Conservation (phyloP, 176 grass and related monocot species). For the Bonia amplexicaulis region DNA sequence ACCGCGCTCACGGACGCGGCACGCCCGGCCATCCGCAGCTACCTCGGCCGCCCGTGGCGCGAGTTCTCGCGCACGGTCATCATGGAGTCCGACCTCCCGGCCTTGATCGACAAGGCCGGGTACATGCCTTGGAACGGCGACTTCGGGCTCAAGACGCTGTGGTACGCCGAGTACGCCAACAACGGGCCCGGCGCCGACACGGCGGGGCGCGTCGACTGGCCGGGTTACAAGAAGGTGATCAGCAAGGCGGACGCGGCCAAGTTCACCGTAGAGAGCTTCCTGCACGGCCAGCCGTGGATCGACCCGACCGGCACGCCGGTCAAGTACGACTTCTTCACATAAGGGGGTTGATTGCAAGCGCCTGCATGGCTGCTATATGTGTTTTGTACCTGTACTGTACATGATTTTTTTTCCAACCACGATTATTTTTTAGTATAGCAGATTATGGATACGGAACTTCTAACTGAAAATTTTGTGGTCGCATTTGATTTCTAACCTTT, state of each 20-base stretch:
- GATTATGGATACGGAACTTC: background rate
- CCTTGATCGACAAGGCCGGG: slow-evolving; percentile 58
- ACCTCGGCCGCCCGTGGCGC: slow-evolving; percentile 73
- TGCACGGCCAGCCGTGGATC: slow-evolving; percentile 66
- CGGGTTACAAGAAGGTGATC: slow-evolving; percentile 54
- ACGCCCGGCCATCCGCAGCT: slow-evolving; percentile 36
- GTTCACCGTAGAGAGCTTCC: slow-evolving; percentile 62
- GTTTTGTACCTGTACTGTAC: slow-evolving; percentile 35
- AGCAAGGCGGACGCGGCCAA: slow-evolving; percentile 35
- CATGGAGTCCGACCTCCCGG: slow-evolving; percentile 77
- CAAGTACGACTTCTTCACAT: slow-evolving; percentile 60
- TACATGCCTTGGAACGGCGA: slow-evolving; percentile 83
- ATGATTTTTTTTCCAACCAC: slow-evolving; percentile 10
- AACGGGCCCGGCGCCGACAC: slow-evolving; percentile 49
- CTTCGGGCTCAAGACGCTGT: slow-evolving; percentile 66
- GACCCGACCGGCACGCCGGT: slow-evolving; percentile 54
- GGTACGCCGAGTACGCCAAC: slow-evolving; percentile 73
- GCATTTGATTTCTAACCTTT: background rate
- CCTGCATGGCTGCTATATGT: background rate
- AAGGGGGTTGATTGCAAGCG: background rate
- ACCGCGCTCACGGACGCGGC: slow-evolving; percentile 18
- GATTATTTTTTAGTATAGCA: background rate
- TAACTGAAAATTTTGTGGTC: background rate
- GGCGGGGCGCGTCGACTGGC: slow-evolving; percentile 51
- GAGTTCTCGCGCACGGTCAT: slow-evolving; percentile 64